Base-by-base conservation (phyloP, 2,329 filamentous ascomycete species). In the Chaetomium sp. region DNA sequence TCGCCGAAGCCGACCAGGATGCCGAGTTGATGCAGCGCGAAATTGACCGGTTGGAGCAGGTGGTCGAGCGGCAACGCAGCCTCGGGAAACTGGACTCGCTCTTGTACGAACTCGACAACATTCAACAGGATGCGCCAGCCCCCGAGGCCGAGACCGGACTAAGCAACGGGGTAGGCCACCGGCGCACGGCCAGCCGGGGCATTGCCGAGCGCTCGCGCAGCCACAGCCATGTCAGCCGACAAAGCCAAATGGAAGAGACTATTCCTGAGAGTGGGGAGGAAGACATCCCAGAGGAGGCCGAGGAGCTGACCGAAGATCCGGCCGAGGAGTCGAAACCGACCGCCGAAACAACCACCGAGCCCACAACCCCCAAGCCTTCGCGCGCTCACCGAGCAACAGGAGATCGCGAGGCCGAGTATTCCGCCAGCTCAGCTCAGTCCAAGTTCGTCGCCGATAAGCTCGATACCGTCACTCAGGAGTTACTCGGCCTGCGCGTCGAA, bases 1-100 rank as follows among this genome's bases (percentile, higher is more conserved):
- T 99, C 9, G 95, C 95, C 0, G 95, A 99, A 77, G 90, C 94
- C 2, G 95, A 99, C 73, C 94, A 98, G 76, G 95, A 99, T 74
- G 88, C 92, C 69, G 95, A 98, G 75, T 81, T 97, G 66, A 97
- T 99, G 94, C 93, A 97, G 76, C 91, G 94, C 42, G 95, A 99
- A 74, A 91, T 99, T 68, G 92, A 97, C 73, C 88, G 94, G 38
- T 83, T 99, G 13, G 95, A 98, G 77, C 92, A 97, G 76, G 92
- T 99, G 8, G 88, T 99, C 59, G 94, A 98, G 77, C 91, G 96
- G 57, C 95, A 99, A 77, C 87, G 95, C 65, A 97, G 93, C 75
- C 86, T 99, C 3, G 95, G 95, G 49, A 96, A 97, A 77, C 85
- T 99, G 3, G 95, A 99, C 75, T 96, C 90, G 60, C 84, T 99